A percentile compares a stretch with the other conserved stretches of the same genome.
Conservation (phyloP, 192 early-diverging fungal genomes). For the Allomyces macrogynus region DNA sequence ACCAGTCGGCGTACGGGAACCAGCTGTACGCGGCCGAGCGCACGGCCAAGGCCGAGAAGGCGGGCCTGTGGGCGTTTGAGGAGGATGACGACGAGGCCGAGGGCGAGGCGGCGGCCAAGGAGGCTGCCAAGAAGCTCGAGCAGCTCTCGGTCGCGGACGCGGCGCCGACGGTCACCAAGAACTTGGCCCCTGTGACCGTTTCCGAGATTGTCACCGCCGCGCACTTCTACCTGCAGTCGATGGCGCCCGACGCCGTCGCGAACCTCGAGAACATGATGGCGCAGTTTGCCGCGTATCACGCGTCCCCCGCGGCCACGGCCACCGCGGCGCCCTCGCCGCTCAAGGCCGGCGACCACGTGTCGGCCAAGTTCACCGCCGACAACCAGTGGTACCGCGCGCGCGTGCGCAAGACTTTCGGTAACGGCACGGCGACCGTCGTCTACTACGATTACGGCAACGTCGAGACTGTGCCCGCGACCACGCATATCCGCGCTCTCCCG, state of each 20-base stretch:
- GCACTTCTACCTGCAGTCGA: constrained; percentile 42
- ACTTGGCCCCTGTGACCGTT: constrained; percentile 53
- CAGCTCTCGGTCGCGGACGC: constrained; percentile 18
- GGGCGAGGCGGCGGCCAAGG: constrained; percentile 19
- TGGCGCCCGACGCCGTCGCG: constrained; percentile 25
- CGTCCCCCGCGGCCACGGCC: constrained; percentile 12
- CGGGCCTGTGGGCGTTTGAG: constrained; percentile 52
- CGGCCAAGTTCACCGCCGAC: constrained; percentile 74
- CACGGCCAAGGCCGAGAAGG: constrained; percentile 38
- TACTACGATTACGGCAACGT: constrained; percentile 94
- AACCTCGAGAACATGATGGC: constrained; percentile 68
- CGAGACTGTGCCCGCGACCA: constrained; percentile 47
- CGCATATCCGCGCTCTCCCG: constrained; percentile 47
- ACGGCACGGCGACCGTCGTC: constrained; percentile 44
- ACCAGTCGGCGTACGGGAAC: constrained; percentile 46
- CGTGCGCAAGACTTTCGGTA: constrained; percentile 34
- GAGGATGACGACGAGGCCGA: constrained; percentile 19
- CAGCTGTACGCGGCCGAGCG: constrained; percentile 61
- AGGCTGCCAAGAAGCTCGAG: constrained; percentile 7
- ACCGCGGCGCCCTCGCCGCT: constrained; percentile 24
- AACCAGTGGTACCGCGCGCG: constrained; percentile 80
- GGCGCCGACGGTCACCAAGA: constrained; percentile 33
- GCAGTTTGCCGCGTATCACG: constrained; percentile 46
- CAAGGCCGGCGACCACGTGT: constrained; percentile 42
- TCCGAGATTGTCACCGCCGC: constrained; percentile 38